Evolutionary conservation across 768 basidiomycete genomes (phyloP), one percentile per base, ranked within the genome.

Genomic region (Daedalea quercina): DNA sequence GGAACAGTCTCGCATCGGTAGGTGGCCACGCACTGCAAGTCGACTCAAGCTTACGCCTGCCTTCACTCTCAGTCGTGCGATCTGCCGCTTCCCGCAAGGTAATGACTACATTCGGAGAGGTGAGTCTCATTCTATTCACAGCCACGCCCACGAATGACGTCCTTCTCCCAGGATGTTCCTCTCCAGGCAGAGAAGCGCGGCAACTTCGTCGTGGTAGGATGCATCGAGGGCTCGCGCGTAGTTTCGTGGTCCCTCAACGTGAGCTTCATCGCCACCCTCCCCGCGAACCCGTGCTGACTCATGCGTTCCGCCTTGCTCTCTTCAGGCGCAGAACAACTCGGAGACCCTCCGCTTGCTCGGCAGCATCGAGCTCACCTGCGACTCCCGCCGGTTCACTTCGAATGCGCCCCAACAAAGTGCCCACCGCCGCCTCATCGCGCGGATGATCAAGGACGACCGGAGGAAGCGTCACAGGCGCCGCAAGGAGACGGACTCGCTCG

Each of bases 211-310:
- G 87, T 92, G 24, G 79, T 92, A 50, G 84, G 86, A 41, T 86
- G 85, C 51, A 81, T 92, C 20, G 87, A 91, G 54, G 82, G 81
- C 20, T 65, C 74, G 37, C 80, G 78, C 40, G 89, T 92, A 37
- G 73, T 91, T 28, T 91, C 90, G 13, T 92, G 89, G 88, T 91
- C 90, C 26, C 65, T 91, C 54, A 90, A 91, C 62, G 89, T 89
- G 60, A 52, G 82, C 64, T 4, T 41, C 34, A n/a, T 13, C 41
- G 33, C 44, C 15, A 35, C 42, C 41, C 41, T 19, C 41, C 25
- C 40, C 42, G 24, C 46, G 55, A n/a, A 42, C 43, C 31, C 51
- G 20, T n/a, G 11, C 34, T 34, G 19, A 31, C 28, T 33, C 12
- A 33, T 13, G 24, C n/a, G n/a, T n/a, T 44, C 1, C 24, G 7